These are phyloP conservation scores for Cyclaneusma minus DNA, from an alignment of 2,329 filamentous ascomycete genomes.

Conservation along the genomic window DNA sequence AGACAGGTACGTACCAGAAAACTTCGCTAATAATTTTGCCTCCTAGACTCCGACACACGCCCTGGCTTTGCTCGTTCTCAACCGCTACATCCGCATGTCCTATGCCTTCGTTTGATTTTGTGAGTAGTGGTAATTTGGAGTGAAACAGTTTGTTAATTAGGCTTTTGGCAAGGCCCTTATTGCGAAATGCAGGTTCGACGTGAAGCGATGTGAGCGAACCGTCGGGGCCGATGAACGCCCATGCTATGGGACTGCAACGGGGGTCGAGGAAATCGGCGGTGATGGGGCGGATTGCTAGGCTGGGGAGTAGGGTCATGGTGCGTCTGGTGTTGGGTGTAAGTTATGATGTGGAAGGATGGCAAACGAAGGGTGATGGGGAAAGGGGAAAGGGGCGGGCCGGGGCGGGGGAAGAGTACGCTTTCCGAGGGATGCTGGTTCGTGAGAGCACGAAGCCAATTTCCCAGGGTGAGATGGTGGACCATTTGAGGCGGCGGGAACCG, in stretches of 20 bases:
- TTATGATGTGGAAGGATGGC: background rate
- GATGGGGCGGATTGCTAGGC: constrained; percentile 26
- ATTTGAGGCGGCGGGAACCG: constrained; percentile 38
- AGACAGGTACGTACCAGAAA: too few relatives aligned
- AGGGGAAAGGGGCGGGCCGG: too few relatives aligned
- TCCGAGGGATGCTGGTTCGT: constrained; percentile 39
- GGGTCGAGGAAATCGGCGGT: too few relatives aligned
- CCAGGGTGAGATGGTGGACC: constrained; percentile 32
- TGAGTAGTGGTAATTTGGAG: background rate
- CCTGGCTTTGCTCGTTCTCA: constrained; percentile 43
- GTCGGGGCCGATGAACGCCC: constrained; percentile 48
- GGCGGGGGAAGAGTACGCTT: too few relatives aligned
- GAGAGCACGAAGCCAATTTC: constrained; percentile 40
- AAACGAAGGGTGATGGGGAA: too few relatives aligned
- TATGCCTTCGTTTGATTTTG: constrained; percentile 28
- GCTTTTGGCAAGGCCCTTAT: too few relatives aligned
- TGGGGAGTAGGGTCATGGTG: constrained; percentile 29
- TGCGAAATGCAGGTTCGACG: constrained; percentile 45
- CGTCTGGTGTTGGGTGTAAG: constrained; percentile 16
- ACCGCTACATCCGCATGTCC: constrained; percentile 48
- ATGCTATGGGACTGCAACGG: constrained; percentile 48
- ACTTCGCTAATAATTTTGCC: constrained; percentile 44
- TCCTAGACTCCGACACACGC: constrained; percentile 44
- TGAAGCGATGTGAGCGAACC: constrained; percentile 46
- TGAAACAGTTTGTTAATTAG: too few relatives aligned